phyloP scores from a whole-genome alignment of 352 stramenopile genomes.

The Globisporangium camurandrum region DNA sequence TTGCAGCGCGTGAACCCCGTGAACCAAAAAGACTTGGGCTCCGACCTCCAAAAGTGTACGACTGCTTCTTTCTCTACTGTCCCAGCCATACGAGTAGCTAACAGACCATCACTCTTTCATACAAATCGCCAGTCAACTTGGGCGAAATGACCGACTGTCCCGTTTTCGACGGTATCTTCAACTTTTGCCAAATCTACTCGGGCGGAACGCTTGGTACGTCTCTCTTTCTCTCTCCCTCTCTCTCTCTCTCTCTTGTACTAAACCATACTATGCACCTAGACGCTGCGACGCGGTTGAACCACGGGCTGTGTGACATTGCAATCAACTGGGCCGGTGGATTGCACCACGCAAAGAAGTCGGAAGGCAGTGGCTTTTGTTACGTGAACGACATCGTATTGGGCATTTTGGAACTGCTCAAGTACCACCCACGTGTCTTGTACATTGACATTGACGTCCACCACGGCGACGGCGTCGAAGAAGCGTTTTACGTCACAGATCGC shows the following conservation, averaged over 20 bases:
- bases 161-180: constrained; percentile 98
- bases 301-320: constrained; percentile 95
- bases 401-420: constrained; percentile 98
- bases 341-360: constrained; percentile 98
- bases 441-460: constrained; percentile 99
- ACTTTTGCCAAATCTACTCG: constrained; percentile 98
- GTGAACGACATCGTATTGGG: constrained; percentile 99
- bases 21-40: constrained; percentile 84
- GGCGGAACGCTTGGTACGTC: constrained; percentile 90
- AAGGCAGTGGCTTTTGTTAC: constrained; percentile 99
- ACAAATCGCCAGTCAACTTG: constrained; percentile 80
- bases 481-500: constrained; percentile 98
- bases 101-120: background rate
- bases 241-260: too few species aligned
- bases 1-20: constrained; percentile 92
- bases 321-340: constrained; percentile 99
- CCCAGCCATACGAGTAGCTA: background rate
- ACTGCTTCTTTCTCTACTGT: background rate
- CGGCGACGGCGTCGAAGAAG: constrained; percentile 97
- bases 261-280: too few species aligned
- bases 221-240: background rate
- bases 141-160: constrained; percentile 97
- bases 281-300: constrained; percentile 95
- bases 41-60: constrained; percentile 73
- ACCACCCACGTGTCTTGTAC: constrained; percentile 96